These are phyloP conservation scores for Paradendryphiella salina DNA, from an alignment of 2,329 filamentous ascomycete species.

Conservation along the genomic window DNA sequence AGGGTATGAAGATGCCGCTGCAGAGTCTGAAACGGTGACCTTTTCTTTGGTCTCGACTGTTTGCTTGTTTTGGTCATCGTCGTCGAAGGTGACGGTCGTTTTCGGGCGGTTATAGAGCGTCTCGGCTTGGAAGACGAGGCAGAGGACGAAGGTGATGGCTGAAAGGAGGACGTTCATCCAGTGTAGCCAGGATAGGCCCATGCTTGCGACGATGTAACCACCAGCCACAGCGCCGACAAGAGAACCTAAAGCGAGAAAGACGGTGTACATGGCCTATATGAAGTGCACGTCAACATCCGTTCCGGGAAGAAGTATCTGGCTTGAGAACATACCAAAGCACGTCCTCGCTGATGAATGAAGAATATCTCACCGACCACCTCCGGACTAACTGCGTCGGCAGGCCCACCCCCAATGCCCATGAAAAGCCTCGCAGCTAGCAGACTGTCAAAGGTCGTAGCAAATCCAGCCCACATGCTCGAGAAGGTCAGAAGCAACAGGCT, in stretches of 20 bases:
- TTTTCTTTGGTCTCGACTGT: slow-evolving; percentile 26
- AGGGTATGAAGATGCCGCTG: slow-evolving; percentile 23
- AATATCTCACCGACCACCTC: slow-evolving; percentile 50
- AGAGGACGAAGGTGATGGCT: slow-evolving; percentile 37
- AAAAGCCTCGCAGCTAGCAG: slow-evolving; percentile 46
- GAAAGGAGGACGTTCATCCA: slow-evolving; percentile 49
- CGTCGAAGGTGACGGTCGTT: slow-evolving; percentile 17
- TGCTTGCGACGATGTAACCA: slow-evolving; percentile 46
- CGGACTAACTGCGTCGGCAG: slow-evolving; percentile 48
- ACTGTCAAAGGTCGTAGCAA: slow-evolving; percentile 43
- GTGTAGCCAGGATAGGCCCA: slow-evolving; percentile 47
- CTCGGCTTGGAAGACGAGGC: slow-evolving; percentile 47
- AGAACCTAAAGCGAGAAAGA: slow-evolving; percentile 46
- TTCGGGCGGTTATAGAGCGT: slow-evolving; percentile 46
- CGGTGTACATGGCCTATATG: slow-evolving; percentile 47
- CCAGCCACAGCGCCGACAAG: slow-evolving; percentile 47
- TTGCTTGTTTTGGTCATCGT: slow-evolving; percentile 18
- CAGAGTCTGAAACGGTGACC: slow-evolving; percentile 7
- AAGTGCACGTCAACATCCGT: not conserved
- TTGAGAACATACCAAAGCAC: slow-evolving; percentile 43
- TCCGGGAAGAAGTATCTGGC: not conserved
- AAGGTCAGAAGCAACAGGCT: slow-evolving; percentile 42
- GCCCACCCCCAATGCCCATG: slow-evolving; percentile 45
- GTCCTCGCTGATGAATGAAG: slow-evolving; percentile 49
- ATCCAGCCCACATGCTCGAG: slow-evolving; percentile 48